A percentile compares a stretch with the other conserved stretches of the same genome.
Conservation (phyloP, 2,329 filamentous ascomycete genomes). For the Bipolaris victoriae region DNA sequence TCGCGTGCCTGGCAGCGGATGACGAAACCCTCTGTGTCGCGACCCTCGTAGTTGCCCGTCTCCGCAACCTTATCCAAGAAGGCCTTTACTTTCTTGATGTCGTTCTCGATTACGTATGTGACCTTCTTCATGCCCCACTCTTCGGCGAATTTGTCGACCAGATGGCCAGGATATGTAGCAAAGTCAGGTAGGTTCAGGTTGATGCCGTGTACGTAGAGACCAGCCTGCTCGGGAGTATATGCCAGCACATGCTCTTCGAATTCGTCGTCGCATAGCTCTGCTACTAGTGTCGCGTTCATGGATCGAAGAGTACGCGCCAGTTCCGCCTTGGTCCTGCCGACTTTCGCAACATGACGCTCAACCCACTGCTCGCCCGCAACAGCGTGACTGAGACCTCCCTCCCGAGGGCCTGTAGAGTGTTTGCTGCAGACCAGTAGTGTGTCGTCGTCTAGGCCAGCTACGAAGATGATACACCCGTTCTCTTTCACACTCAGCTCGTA, state of each 20-base stretch:
- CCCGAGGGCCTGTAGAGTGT: constrained; percentile 86
- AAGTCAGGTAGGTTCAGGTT: constrained; percentile 96
- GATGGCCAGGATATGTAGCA: constrained; percentile 77
- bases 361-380: constrained; percentile 81
- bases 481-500: constrained; percentile 98
- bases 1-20: constrained; percentile 79
- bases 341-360: constrained; percentile 74
- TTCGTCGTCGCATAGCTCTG: constrained; percentile 91
- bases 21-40: constrained; percentile 96
- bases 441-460: constrained; percentile 87
- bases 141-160: constrained; percentile 89
- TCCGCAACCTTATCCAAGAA: constrained; percentile 88
- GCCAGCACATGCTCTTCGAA: constrained; percentile 98
- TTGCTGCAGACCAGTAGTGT: constrained; percentile 97
- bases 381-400: constrained; percentile 81
- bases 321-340: constrained; percentile 80
- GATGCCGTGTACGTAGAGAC: constrained; percentile 93
- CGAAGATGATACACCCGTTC: constrained; percentile 99
- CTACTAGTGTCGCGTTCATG: constrained; percentile 92
- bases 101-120: constrained; percentile 76
- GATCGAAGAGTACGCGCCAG: constrained; percentile 75
- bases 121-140: constrained; percentile 94
- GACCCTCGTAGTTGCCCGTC: constrained; percentile 85
- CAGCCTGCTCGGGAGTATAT: constrained; percentile 81
- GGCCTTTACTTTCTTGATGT: constrained; percentile 72